Conservation (phyloP, 192 early-diverging fungal genomes). For the Lobosporangium transversale region DNA sequence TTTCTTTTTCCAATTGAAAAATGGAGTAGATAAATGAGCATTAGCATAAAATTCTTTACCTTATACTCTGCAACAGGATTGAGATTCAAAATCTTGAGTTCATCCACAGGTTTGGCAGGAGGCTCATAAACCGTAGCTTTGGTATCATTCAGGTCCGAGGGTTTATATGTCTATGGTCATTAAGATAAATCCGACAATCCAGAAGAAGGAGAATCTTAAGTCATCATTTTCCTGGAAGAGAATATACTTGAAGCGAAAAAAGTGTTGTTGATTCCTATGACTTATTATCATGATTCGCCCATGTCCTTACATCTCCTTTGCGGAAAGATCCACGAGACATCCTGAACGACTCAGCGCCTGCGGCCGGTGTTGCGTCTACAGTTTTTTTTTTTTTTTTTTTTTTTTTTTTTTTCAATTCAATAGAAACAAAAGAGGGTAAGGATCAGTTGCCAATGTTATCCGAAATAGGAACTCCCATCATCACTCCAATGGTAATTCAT, state of each 20-base stretch:
- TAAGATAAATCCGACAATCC: neutral
- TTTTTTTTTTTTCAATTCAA: neutral
- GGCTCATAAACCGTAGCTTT: conserved; percentile 16
- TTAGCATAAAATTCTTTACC: conserved; percentile 21
- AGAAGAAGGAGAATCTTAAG: neutral
- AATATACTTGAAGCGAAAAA: neutral
- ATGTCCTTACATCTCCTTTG: conserved; percentile 43
- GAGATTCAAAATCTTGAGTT: conserved; percentile 53
- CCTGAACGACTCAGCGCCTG: conserved; percentile 22
- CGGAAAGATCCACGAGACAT: conserved; percentile 39
- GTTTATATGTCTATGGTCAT: conserved; percentile 37
- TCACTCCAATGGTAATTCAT: no score
- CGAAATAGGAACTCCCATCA: neutral
- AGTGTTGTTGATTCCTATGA: neutral
- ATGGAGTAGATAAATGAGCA: no score
- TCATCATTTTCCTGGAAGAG: neutral
- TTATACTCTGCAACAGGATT: conserved; percentile 49
- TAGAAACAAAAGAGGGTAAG: neutral
- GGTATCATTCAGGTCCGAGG: conserved; percentile 36
- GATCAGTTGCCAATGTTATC: neutral
- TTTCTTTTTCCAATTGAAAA: no score
- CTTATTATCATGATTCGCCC: neutral
- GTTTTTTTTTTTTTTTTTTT: neutral
- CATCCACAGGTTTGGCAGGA: conserved; percentile 39
- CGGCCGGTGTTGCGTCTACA: no score